Percentiles rank a stretch among this genome's conserved stretches.
These are phyloP conservation scores for Tillandsia fasciculata DNA, from an alignment of 176 grass and related monocot species.

Conservation along the genomic window DNA sequence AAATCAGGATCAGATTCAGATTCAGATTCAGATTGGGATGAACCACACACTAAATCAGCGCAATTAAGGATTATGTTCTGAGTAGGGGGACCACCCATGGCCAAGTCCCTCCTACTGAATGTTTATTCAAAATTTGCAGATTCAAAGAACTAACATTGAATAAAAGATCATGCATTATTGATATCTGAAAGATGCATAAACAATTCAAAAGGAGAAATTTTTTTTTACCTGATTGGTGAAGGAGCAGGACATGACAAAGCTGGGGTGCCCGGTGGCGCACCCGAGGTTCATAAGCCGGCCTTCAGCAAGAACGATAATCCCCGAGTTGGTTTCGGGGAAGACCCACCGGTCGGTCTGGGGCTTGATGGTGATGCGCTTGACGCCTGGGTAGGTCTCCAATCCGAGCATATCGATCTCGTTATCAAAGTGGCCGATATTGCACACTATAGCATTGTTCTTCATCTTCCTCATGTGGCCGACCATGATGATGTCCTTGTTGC, in stretches of 20 bases:
- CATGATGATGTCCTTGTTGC: slow-evolving; percentile 99
- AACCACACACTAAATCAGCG: no score
- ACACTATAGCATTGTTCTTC: slow-evolving; percentile 99
- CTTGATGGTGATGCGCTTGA: slow-evolving; percentile 98
- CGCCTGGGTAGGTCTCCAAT: slow-evolving; percentile 86
- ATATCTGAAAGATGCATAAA: no score
- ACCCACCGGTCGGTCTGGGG: slow-evolving; percentile 97
- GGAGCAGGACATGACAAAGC: slow-evolving; percentile 99
- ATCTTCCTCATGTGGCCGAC: slow-evolving; percentile 98
- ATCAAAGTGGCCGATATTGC: slow-evolving; percentile 98
- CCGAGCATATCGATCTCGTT: slow-evolving; percentile 92
- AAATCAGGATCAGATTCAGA: no score
- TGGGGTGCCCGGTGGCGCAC: slow-evolving; percentile 86
- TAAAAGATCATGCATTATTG: no score
- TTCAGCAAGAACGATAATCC: slow-evolving; percentile 92
- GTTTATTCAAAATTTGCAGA: no score
- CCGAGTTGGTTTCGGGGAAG: slow-evolving; percentile 75
- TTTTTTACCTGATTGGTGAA: slow-evolving; percentile 92
- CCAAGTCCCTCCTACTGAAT: no score
- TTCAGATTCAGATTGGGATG: no score
- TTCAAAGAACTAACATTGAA: no score
- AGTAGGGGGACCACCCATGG: no score
- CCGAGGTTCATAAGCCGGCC: slow-evolving; percentile 96
- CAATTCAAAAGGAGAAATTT: no score
- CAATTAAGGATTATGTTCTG: no score